Base-by-base conservation (phyloP, 345 rosid genomes). In the Hibiscus tridactylites region DNA sequence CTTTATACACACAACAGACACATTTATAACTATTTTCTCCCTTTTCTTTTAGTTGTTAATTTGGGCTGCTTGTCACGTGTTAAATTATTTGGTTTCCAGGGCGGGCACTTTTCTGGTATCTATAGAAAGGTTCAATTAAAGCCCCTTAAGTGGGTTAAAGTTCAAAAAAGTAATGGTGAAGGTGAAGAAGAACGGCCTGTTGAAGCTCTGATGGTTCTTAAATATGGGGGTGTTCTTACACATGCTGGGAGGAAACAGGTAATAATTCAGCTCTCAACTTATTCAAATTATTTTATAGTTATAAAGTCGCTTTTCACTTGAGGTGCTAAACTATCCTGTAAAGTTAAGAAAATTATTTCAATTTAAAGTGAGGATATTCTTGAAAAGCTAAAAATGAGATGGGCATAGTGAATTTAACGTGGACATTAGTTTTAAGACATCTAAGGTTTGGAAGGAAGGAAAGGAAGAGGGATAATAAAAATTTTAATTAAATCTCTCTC, bases 241-340 rank as follows among this genome's bases (percentile, higher is more conserved):
- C 99, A 96, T 92, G 99, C 99, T 73, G 99, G 99, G 69, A 86
- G 99, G 83, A 91, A 92, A 83, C 99, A 96, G 97, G 99, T 92
- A 60, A 71, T 59, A 57, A 3, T 57, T 71, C 6, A 50, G 44
- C 46, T 39, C 46, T 26, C n/a, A 24, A 50, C 15, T 9, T 46
- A 3, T 46, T 46, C 70, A 13, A 12, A 21, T 26, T 66, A 26
- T 31, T 26, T 35, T 46, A 3, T 26, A 66, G 13, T 66, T 66
- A 15, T 26, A 66, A 65, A 12, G 19, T 26, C 39, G 7, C 13
- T 13, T 66, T 46, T 47, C 56, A 46, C 56, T 46, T 46, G 19
- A 46, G 70, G 47, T 44, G 54, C 50, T 29, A 65, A 64, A 42
- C 17, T 12, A 46, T 46, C 35, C 56, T 9, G 1, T 1, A 24